Evolutionary conservation across 768 basidiomycete genomes (phyloP), one percentile per base, ranked within the genome.

Genomic region (Mycena indigotica): DNA sequence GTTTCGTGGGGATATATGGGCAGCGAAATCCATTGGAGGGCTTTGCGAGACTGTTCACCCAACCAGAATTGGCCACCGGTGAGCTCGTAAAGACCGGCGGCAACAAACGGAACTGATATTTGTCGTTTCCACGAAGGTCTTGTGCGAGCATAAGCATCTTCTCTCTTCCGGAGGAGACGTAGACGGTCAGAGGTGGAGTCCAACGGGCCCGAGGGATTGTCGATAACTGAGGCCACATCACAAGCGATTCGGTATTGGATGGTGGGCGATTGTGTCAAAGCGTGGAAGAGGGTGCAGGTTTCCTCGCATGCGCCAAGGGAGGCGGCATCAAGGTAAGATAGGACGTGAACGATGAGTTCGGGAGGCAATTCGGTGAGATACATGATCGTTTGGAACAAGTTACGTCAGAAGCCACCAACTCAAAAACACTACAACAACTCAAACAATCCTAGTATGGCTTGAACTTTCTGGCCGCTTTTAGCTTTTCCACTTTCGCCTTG

Each of bases 401-500:
- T n/a, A 35, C 10, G 32, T 35, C 32, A 35, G 32, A 8, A 8
- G 32, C 32, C 10, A 17, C 17, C 32, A 35, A 8, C 10, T 35
- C 32, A 35, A 8, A n/a, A n/a, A n/a, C n/a, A n/a, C 32, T 35
- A 35, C 32, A 17, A 17, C 17, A 35, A 35, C 17, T 35, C 10
- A 35, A 35, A 35, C 10, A n/a, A n/a, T n/a, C n/a, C n/a, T 44
- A 96, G 72, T 97, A 97, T 15, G 94, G 94, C 67, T 85, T 95
- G 83, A 94, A 96, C 52, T 85, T 81, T 64, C 87, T 82, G 23
- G 88, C 85, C 44, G 85, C 84, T 72, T 90, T 93, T 63, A 92
- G 77, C 65, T 87, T 85, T 67, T 88, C 88, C 32, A 93, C 85
- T 68, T 88, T 91, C 6, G 84, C 85, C 75, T 92, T 93, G 81